Conservation (phyloP, 495 filamentous ascomycete species). For the Neurospora africana region DNA sequence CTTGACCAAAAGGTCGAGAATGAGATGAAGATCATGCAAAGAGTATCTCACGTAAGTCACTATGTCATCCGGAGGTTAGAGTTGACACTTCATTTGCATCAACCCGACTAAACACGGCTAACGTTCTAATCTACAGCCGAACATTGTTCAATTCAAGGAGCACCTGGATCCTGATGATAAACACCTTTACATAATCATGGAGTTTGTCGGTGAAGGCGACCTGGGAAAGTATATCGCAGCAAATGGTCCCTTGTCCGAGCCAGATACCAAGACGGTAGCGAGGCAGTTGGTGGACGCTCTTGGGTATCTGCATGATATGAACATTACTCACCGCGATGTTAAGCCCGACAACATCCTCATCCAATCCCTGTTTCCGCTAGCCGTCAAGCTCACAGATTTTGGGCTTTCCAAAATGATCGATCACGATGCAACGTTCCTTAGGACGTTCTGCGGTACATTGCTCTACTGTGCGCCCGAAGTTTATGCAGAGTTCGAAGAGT, state of each 20-base stretch:
- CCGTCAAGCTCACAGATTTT: constrained; percentile 91
- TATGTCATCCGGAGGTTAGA: not conserved
- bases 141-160: constrained; percentile 85
- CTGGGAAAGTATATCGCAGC: constrained; percentile 58
- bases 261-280: constrained; percentile 56
- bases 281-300: constrained; percentile 71
- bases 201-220: constrained; percentile 78
- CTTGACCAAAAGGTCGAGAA: constrained; percentile 81
- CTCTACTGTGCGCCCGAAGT: constrained; percentile 96
- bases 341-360: constrained; percentile 97
- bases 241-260: constrained; percentile 53
- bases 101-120: constrained; percentile 3
- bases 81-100: not conserved
- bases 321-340: constrained; percentile 92
- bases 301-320: constrained; percentile 73
- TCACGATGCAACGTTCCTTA: constrained; percentile 70
- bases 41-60: constrained; percentile 63
- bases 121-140: constrained; percentile 44
- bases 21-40: constrained; percentile 89
- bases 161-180: constrained; percentile 66
- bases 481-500: constrained; percentile 70
- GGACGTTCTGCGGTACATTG: constrained; percentile 92
- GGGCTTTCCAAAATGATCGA: constrained; percentile 80
- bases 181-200: constrained; percentile 89
- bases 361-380: constrained; percentile 45